Conservation (phyloP, 1,139 yeast species). For the Yamadazyma dushanensis region DNA sequence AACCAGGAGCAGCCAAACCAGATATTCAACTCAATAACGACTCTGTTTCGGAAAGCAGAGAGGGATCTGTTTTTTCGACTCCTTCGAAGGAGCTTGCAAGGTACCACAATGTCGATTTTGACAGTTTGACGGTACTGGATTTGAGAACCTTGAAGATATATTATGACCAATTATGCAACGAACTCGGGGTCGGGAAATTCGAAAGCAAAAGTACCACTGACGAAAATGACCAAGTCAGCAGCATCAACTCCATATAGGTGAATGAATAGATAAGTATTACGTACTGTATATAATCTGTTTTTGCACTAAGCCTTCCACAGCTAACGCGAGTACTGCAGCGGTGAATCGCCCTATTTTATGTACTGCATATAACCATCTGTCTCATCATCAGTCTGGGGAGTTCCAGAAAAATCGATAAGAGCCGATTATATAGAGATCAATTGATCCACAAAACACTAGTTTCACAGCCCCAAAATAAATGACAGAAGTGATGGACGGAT, state of each 20-base stretch:
- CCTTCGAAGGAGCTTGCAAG: conserved; percentile 30
- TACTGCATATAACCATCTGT: not conserved
- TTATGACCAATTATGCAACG: conserved; percentile 41
- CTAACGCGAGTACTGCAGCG: no score
- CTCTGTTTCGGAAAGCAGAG: conserved; percentile 14
- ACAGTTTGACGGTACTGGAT: conserved; percentile 37
- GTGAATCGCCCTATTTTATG: not conserved
- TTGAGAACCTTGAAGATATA: conserved; percentile 32
- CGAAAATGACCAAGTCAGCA: conserved; percentile 12
- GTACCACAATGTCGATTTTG: conserved; percentile 37
- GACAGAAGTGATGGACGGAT: not conserved
- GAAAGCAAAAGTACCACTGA: conserved; percentile 18
- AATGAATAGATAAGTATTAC: no score
- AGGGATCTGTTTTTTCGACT: conserved; percentile 19
- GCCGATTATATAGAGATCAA: no score
- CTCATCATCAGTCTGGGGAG: conserved; percentile 1
- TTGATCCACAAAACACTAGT: not conserved
- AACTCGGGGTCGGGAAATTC: conserved; percentile 14
- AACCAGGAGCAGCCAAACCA: conserved; percentile 1
- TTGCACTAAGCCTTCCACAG: no score
- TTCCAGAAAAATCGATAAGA: conserved; percentile 17
- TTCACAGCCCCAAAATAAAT: not conserved
- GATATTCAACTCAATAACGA: conserved; percentile 2
- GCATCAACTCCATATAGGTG: conserved; percentile 11
- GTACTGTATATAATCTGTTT: no score